Base-by-base conservation (phyloP, 2,329 filamentous ascomycete species). In the Phialophora verrucosa region DNA sequence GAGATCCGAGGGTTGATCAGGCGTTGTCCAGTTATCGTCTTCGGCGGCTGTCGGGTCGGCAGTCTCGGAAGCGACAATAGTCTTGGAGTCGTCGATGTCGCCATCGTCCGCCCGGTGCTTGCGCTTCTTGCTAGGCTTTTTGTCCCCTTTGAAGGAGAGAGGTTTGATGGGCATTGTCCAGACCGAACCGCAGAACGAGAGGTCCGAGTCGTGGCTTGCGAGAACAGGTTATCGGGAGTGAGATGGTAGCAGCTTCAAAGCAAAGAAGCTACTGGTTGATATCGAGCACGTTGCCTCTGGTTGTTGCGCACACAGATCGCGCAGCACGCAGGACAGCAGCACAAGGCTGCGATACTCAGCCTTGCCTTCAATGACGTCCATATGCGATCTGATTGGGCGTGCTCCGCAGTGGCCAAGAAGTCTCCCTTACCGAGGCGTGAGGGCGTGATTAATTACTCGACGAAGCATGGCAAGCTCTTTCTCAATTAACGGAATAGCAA, bases 81-180 rank as follows among this genome's bases (percentile, higher is more conserved):
- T 10, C 23, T 57, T 31, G 65, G 23, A 29, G 50, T 29, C 49
- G 53, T 67, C 63, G 60, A 74, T 72, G 32, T 76, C 78, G 58
- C 74, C 75, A n/a, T 87, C 83, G 51, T 81, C 81, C 60, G 83
- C 82, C 56, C 85, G 80, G 73, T 91, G 88, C 85, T 97, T 97
- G 78, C 92, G 87, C 84, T 97, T 97, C 59, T 71, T 72, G 66
- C 87, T 82, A 17, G 59, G 47, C 81, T 95, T 95, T 80, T 96
- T 97, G 81, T 99, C 95, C 83, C 95, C 95, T 81, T 99, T 99
- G 85, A 99, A 99, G 57, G 88, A 84, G 65, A 99, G 86, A 56
- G 94, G 89, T 78, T 96, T 97, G 73, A 96, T 78, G 20, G 70
- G 69, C 70, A 72, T 72, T 20, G 8, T 63, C 25, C 14, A 10